A percentile compares a stretch with the other conserved stretches of the same genome.
Evolutionary conservation across 2,329 filamentous ascomycete species (phyloP).

Genomic region (Aureobasidium zeae): DNA sequence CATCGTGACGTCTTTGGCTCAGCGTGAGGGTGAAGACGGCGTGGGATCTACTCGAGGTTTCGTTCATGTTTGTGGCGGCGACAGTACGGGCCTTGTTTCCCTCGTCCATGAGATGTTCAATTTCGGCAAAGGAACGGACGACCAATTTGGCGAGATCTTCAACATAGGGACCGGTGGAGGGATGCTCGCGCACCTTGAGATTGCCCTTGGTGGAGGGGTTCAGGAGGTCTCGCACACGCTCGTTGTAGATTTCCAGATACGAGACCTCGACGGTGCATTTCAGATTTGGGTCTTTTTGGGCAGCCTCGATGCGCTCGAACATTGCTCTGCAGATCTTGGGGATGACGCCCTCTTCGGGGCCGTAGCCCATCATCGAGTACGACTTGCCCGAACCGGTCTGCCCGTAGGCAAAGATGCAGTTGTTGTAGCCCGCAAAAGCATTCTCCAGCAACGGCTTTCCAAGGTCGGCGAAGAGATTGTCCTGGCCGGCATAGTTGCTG

Average conservation of each 20-base stretch:
- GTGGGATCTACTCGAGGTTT: constrained; percentile 95
- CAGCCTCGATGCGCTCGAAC: constrained; percentile 72
- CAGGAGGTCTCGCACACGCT: constrained; percentile 86
- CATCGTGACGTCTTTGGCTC: constrained; percentile 84
- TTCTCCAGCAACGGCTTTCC: constrained; percentile 90
- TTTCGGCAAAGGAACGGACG: constrained; percentile 86
- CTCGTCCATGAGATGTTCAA: constrained; percentile 97
- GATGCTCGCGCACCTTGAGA: constrained; percentile 93
- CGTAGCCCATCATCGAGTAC: constrained; percentile 99
- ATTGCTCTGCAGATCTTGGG: constrained; percentile 96
- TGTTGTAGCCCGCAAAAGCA: constrained; percentile 97
- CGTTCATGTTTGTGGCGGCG: constrained; percentile 99
- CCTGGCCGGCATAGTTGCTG: constrained; percentile 77
- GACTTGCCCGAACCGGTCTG: constrained; percentile 98
- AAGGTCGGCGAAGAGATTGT: constrained; percentile 78
- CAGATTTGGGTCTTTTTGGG: constrained; percentile 63
- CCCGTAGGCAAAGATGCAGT: constrained; percentile 98
- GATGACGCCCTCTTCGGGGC: constrained; percentile 89
- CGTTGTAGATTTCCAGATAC: constrained; percentile 98
- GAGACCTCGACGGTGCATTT: constrained; percentile 95
- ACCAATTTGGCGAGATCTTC: constrained; percentile 94
- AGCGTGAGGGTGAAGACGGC: constrained; percentile 95
- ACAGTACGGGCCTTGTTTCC: constrained; percentile 98
- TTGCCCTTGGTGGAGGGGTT: constrained; percentile 95
- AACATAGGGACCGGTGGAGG: constrained; percentile 93